These are phyloP conservation scores for Pyrenochaeta sp. DNA, from an alignment of 2,329 filamentous ascomycete species.

Conservation along the genomic window DNA sequence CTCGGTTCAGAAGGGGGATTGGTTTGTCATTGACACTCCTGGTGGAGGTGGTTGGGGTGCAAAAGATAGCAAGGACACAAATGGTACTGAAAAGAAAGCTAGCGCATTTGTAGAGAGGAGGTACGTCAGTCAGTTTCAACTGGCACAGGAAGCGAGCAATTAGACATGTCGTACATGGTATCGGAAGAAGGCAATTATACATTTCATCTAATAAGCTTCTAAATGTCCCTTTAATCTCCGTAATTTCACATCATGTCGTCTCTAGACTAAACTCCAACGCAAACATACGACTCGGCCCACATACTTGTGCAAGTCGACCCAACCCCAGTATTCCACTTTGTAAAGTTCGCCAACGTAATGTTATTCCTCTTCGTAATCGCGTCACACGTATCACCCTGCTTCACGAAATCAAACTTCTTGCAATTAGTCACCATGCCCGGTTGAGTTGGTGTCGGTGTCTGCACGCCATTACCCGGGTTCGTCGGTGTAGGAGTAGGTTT, in stretches of 20 bases:
- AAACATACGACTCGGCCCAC: conserved; percentile 16
- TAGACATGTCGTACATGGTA: background rate
- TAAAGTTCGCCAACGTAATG: conserved; percentile 14
- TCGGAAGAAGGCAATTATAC: no score
- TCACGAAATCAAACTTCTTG: conserved; percentile 12
- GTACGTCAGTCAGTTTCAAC: conserved; percentile 25
- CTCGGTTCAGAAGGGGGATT: conserved; percentile 16
- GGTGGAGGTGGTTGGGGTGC: conserved; percentile 24
- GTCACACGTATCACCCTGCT: conserved; percentile 5
- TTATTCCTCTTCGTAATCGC: conserved; percentile 6
- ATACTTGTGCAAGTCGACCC: conserved; percentile 11
- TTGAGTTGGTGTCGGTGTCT: conserved; percentile 11
- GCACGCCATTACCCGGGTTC: conserved; percentile 5
- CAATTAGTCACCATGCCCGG: conserved; percentile 12
- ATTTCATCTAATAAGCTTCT: no score
- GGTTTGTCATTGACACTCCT: conserved; percentile 25
- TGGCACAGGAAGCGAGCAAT: conserved; percentile 25
- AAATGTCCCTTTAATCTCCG: no score
- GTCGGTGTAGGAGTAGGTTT: background rate
- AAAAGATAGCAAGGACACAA: background rate
- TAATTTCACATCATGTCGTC: no score
- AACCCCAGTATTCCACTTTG: conserved; percentile 20
- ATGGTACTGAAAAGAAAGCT: background rate
- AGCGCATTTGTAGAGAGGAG: conserved; percentile 11
- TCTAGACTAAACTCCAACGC: conserved; percentile 5